Conservation (phyloP, 2,329 filamentous ascomycete species). For the Aspergillus sp. region DNA sequence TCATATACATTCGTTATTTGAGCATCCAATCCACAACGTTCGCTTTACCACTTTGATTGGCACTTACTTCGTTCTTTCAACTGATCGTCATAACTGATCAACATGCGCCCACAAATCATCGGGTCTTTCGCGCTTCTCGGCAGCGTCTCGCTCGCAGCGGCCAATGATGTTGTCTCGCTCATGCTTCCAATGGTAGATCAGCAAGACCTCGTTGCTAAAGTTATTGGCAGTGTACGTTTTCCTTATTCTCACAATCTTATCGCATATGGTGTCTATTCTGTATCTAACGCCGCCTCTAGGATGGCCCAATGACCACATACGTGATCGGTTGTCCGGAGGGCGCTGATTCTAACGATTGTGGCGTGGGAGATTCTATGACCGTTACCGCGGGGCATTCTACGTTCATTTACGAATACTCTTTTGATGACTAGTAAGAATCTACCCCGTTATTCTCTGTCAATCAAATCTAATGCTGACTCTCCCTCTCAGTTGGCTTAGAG, state of each 20-base stretch:
- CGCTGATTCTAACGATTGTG: constrained; percentile 11
- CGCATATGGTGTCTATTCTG: background rate
- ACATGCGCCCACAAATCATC: constrained; percentile 17
- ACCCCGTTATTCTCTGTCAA: background rate
- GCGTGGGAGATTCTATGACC: constrained; percentile 3
- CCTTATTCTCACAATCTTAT: background rate
- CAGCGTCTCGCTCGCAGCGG: constrained; percentile 22
- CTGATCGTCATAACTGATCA: constrained; percentile 6
- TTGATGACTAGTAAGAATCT: constrained; percentile 13
- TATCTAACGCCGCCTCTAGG: constrained; percentile 12
- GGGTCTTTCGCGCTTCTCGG: constrained; percentile 26
- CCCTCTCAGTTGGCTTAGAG: constrained; percentile 4
- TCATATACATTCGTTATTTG: background rate
- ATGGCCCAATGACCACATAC: constrained; percentile 20
- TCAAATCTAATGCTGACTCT: background rate
- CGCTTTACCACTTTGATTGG: background rate
- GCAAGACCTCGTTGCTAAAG: constrained; percentile 9
- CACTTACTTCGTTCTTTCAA: background rate
- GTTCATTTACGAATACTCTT: constrained; percentile 2
- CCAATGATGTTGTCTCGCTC: constrained; percentile 16
- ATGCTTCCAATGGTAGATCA: constrained; percentile 8
- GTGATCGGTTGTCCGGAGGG: constrained; percentile 15
- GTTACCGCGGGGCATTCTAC: constrained; percentile 13
- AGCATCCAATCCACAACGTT: background rate
- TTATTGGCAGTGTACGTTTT: constrained; percentile 16